Evolutionary conservation across 2,329 filamentous ascomycete genomes (phyloP), one percentile per base, ranked within the genome.

Genomic region (Alternaria arborescens): DNA sequence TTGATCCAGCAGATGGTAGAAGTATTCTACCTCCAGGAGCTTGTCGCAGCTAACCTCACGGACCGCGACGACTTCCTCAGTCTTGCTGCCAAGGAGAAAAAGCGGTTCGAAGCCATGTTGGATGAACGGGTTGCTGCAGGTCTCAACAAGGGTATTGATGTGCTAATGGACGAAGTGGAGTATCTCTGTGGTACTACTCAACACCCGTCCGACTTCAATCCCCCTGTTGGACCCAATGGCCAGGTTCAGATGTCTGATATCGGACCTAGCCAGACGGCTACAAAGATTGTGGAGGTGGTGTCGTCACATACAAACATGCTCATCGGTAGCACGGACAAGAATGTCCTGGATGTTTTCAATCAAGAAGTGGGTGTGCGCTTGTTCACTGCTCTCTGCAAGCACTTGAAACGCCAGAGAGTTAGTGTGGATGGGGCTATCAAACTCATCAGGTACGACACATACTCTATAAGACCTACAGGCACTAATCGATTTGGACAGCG

Each of bases 1-100:
- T 85, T 99, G 59, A 99, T 99, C 70, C 93, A 96, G 61, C 95
- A 99, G 78, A 99, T 99, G 95, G 88, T 99, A 60, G 95, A 99
- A 76, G 93, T 99, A 34, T 99, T 99, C 77, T 99, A 97, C 80
- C 91, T 97, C 76, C 95, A 98, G 80, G 95, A 99, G 80, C 86
- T 99, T 28, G 88, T 93, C 6, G 87, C 88, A 1, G 87, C 91
- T 14, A 91, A 91, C 71, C 89, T 99, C 54, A 91, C 91, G 1
- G 94, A 98, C 75, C 89, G 91, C 43, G 96, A 97, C 75, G 95
- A 99, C 80, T 99, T 99, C 73, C 84, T 99, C 48, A 93, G 97
- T 73, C 91, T 93, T 20, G 92, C 94, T 0, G 91, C 91, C 32
- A 90, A 97, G 70, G 94, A 95, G 66, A 99, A 99, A 87, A 98